Conservation (phyloP, 495 filamentous ascomycete species). For the Oidiodendron maius region DNA sequence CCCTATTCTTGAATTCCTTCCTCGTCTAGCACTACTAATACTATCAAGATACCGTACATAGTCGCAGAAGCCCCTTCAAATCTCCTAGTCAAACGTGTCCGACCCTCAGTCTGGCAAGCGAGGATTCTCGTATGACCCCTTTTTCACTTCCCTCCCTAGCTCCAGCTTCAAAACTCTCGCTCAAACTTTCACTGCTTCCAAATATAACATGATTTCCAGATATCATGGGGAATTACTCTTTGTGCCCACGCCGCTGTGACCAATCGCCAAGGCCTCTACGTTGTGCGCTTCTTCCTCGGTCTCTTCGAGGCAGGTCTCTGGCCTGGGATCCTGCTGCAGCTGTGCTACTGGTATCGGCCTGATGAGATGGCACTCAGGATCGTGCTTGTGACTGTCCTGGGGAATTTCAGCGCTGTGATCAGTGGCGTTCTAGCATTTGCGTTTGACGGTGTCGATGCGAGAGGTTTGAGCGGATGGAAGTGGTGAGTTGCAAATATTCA, state of each 20-base stretch:
- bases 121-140: no score
- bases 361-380: not conserved
- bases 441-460: constrained; percentile 28
- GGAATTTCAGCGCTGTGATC: constrained; percentile 26
- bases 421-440: constrained; percentile 31
- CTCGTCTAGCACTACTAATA: no score
- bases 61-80: not conserved
- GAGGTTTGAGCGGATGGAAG: constrained; percentile 27
- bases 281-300: constrained; percentile 60
- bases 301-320: constrained; percentile 64
- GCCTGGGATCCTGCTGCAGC: constrained; percentile 65
- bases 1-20: no score
- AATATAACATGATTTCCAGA: no score
- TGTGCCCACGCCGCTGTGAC: constrained; percentile 68
- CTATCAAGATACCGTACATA: no score
- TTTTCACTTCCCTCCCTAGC: no score
- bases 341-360: constrained; percentile 61
- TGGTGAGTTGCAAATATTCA: no score
- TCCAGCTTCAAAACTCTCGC: no score
- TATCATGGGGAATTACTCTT: constrained; percentile 36
- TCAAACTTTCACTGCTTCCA: no score
- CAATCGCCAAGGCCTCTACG: constrained; percentile 51
- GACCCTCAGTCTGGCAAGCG: not conserved
- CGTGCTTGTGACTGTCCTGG: constrained; percentile 43
- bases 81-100: not conserved